Percentiles rank a stretch among this genome's conserved stretches.
These are phyloP conservation scores for Apiotrichum siamense DNA, from an alignment of 1,284 basidiomycete species.

Conservation along the genomic window DNA sequence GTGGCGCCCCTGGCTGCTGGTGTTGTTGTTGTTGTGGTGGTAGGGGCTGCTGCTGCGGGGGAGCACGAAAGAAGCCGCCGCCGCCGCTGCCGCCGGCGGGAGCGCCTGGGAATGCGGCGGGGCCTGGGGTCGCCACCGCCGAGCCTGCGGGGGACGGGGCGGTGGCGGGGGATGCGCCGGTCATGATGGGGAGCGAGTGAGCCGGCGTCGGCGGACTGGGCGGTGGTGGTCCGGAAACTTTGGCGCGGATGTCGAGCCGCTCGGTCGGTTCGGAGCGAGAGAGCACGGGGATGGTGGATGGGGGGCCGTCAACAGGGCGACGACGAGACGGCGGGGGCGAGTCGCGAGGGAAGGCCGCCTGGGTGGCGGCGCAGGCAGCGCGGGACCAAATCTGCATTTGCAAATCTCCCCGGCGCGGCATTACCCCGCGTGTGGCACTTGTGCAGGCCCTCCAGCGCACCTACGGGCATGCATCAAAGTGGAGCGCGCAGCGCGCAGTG, in stretches of 20 bases:
- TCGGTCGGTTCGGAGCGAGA: too few relatives aligned
- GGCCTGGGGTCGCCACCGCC: conserved; percentile 6
- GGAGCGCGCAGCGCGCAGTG: not conserved
- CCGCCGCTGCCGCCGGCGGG: not conserved
- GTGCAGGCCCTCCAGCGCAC: not conserved
- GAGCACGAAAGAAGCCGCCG: not conserved
- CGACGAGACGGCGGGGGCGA: too few relatives aligned
- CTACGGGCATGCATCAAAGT: conserved; percentile 1
- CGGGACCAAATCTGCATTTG: too few relatives aligned
- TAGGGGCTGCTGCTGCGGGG: not conserved
- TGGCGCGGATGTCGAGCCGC: too few relatives aligned
- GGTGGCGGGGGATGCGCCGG: conserved; percentile 12
- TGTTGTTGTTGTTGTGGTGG: too few relatives aligned
- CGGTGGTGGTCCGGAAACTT: too few relatives aligned
- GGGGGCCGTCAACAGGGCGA: too few relatives aligned
- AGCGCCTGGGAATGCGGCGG: not conserved
- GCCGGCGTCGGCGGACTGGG: too few relatives aligned
- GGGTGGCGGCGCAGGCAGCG: too few relatives aligned
- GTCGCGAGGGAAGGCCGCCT: too few relatives aligned
- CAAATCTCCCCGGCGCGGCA: not conserved
- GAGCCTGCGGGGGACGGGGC: conserved; percentile 10
- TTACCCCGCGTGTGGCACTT: not conserved
- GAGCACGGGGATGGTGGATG: too few relatives aligned
- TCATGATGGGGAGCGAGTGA: conserved; percentile 3
- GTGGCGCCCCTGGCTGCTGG: not conserved